Conservation (phyloP, 129 eudicot species). For the Chrysanthemum seticuspe region DNA sequence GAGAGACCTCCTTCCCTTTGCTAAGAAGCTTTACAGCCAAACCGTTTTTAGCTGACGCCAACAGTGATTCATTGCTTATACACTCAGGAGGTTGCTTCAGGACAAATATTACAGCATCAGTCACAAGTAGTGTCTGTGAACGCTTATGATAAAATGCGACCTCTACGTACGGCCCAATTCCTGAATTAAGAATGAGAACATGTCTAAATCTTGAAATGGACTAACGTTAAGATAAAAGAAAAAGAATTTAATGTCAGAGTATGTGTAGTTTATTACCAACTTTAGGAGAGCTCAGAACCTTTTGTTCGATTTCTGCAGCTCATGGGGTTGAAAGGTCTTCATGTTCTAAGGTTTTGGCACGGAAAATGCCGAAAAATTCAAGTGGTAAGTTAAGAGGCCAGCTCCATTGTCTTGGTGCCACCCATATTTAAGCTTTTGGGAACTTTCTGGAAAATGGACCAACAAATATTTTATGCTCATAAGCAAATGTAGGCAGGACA, state of each 20-base stretch:
- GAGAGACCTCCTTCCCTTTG: constrained; percentile 77
- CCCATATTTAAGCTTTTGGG: constrained; percentile 90
- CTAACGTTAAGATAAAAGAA: constrained; percentile 2
- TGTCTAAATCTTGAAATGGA: background rate
- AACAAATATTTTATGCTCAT: constrained; percentile 96
- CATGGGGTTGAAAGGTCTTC: constrained; percentile 84
- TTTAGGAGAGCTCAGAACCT: constrained; percentile 92
- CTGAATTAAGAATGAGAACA: constrained; percentile 33
- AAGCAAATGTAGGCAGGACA: constrained; percentile 94
- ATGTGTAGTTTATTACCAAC: constrained; percentile 59
- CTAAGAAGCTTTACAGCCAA: constrained; percentile 92
- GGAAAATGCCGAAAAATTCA: constrained; percentile 91
- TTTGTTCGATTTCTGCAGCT: constrained; percentile 90
- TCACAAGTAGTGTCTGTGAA: constrained; percentile 78
- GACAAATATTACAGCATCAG: constrained; percentile 92
- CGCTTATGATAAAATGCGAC: constrained; percentile 95
- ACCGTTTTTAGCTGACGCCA: constrained; percentile 92
- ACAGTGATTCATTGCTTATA: constrained; percentile 75
- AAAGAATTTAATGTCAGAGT: constrained; percentile 2
- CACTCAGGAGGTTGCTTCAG: constrained; percentile 89
- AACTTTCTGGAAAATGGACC: constrained; percentile 98
- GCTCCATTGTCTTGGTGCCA: constrained; percentile 99
- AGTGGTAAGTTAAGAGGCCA: constrained; percentile 97
- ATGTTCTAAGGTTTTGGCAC: constrained; percentile 73
- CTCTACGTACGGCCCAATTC: constrained; percentile 99